Evolutionary conservation across 2,329 filamentous ascomycete species (phyloP), one percentile per base, ranked within the genome.

Genomic region (Sphaceloma murrayae): DNA sequence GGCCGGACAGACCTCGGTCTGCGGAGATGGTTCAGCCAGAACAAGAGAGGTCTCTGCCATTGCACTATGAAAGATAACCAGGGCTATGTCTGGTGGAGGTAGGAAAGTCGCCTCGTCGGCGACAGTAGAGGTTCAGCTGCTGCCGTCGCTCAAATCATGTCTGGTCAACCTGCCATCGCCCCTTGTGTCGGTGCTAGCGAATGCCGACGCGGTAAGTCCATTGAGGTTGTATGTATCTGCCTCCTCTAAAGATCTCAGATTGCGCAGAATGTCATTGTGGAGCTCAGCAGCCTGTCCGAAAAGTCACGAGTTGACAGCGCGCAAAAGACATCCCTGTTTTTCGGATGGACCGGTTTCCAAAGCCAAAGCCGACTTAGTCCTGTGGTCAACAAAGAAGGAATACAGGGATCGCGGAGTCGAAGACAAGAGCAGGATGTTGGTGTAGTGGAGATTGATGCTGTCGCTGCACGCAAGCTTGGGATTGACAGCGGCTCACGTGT

Each of bases 291-390:
- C 9, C 54, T 54, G 32, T 54, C 57, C 10, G 64, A 66, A 44
- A 76, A 74, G 56, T 24, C 36, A 26, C 46, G 45, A 29, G 10
- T 32, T n/a, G 24, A n/a, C 22, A 45, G 29, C 18, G 21, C 11
- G n/a, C 8, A 30, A 6, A 5, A 24, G 4, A 10, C 42, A 6
- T 93, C 85, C 36, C 72, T 93, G 55, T 98, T 83, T 60, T 72
- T 94, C 48, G 91, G 91, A 61, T 98, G 91, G 91, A 95, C 91
- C 8, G 91, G 91, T 54, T 93, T 98, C 85, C 83, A 87, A 52
- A 95, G 88, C 69, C 93, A 88, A 72, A 78, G 85, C 58, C 83
- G 79, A 61, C 68, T 83, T 53, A 77, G 80, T 9, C 76, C 85
- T 1, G 73, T 88, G 19, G 77, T 91, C 19, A 74, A 77, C 46